Conservation (phyloP, 2,329 filamentous ascomycete species). For the Claviceps digitariae region DNA sequence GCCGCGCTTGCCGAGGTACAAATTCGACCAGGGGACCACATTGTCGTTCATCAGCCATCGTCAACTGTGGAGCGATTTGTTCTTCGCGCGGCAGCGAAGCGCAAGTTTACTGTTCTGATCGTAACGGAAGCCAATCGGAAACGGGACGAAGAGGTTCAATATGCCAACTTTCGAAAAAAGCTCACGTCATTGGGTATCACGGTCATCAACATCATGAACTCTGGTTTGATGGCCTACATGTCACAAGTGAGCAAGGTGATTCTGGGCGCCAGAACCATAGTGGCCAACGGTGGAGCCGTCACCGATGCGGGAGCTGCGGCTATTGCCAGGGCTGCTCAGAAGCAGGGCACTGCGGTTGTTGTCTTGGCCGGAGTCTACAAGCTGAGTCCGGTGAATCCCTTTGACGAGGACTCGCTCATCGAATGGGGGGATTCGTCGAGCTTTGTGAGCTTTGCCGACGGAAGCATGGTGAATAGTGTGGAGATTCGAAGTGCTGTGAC, state of each 20-base stretch:
- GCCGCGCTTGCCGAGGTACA: slow-evolving; percentile 78
- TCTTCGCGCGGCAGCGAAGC: slow-evolving; percentile 71
- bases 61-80: slow-evolving; percentile 82
- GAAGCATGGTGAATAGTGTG: slow-evolving; percentile 62
- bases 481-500: slow-evolving; percentile 68
- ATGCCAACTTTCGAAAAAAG: slow-evolving; percentile 57
- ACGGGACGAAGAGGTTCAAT: slow-evolving; percentile 24
- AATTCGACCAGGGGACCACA: slow-evolving; percentile 85
- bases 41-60: slow-evolving; percentile 79
- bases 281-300: slow-evolving; percentile 77
- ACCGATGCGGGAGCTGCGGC: slow-evolving; percentile 72
- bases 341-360: slow-evolving; percentile 72
- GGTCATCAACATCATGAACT: slow-evolving; percentile 73
- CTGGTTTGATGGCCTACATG: slow-evolving; percentile 85
- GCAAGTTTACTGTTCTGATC: slow-evolving; percentile 83
- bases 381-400: slow-evolving; percentile 78
- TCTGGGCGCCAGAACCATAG: slow-evolving; percentile 71
- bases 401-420: slow-evolving; percentile 66
- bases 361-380: slow-evolving; percentile 89
- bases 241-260: slow-evolving; percentile 92
- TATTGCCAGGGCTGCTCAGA: slow-evolving; percentile 73
- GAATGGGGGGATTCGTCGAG: slow-evolving; percentile 75
- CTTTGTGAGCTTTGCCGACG: slow-evolving; percentile 66
- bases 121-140: slow-evolving; percentile 46
- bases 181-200: slow-evolving; percentile 65